A percentile compares a stretch with the other conserved stretches of the same genome.
phyloP scores from a whole-genome alignment of 345 rosid species.

The Populus alba region DNA sequence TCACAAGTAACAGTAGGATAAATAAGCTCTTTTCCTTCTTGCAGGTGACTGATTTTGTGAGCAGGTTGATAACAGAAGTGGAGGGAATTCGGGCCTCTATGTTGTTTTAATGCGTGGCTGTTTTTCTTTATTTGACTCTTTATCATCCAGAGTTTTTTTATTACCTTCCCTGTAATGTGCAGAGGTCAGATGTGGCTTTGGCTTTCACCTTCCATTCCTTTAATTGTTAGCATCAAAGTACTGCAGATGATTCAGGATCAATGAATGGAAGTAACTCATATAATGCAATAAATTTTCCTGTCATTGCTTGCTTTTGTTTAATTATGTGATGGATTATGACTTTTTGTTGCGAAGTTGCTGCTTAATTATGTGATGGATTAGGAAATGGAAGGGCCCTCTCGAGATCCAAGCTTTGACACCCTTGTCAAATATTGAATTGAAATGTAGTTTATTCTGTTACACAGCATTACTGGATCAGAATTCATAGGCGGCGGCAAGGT shows the following conservation, averaged over 20 bases:
- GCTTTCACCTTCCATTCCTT: constrained; percentile 6
- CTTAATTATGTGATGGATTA: no score
- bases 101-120: constrained; percentile 8
- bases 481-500: background rate
- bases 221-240: constrained; percentile 15
- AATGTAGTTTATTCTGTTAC: constrained; percentile 1
- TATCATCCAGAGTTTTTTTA: background rate
- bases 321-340: background rate
- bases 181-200: constrained; percentile 17
- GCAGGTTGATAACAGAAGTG: constrained; percentile 9
- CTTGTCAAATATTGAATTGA: background rate
- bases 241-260: constrained; percentile 8
- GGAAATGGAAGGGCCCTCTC: background rate
- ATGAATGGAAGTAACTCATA: constrained; percentile 17
- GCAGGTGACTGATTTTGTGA: constrained; percentile 26
- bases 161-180: constrained; percentile 2
- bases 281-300: constrained; percentile 33
- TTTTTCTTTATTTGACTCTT: background rate
- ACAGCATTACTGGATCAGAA: background rate
- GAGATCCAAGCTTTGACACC: constrained; percentile 8
- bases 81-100: constrained; percentile 9
- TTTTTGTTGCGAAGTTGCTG: background rate
- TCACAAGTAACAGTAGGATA: background rate
- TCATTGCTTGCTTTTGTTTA: constrained; percentile 13
- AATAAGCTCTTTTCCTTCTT: background rate